phyloP scores from a whole-genome alignment of 495 filamentous ascomycete species.

The Aspergillus diversus region DNA sequence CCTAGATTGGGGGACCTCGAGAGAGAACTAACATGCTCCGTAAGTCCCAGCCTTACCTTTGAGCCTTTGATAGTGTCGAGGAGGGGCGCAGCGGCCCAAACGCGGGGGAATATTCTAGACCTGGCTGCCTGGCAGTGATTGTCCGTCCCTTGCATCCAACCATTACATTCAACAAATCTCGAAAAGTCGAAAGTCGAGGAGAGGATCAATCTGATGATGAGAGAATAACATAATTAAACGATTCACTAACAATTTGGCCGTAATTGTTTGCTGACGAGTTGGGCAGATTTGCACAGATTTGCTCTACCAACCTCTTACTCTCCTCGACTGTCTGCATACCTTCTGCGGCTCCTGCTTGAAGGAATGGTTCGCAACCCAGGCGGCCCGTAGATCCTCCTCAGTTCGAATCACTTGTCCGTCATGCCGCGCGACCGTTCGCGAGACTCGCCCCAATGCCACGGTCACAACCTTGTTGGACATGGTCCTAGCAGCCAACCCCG shows the following conservation, averaged over 20 bases:
- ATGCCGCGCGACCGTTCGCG: constrained; percentile 83
- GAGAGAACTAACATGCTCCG: constrained; percentile 89
- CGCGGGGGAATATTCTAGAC: constrained; percentile 14
- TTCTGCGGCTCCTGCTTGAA: constrained; percentile 95
- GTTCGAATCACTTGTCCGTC: constrained; percentile 83
- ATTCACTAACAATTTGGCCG: constrained; percentile 7
- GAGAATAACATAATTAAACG: not conserved
- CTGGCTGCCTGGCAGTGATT: constrained; percentile 3
- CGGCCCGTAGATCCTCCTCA: constrained; percentile 49
- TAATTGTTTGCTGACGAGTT: constrained; percentile 19
- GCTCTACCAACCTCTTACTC: constrained; percentile 91
- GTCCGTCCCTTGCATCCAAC: constrained; percentile 14
- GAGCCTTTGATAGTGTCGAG: not conserved
- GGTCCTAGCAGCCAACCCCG: constrained; percentile 73
- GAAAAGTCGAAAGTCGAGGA: not conserved
- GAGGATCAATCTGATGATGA: not conserved
- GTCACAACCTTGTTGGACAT: constrained; percentile 28
- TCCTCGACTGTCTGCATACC: constrained; percentile 96
- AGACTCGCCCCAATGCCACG: constrained; percentile 77
- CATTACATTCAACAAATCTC: not conserved
- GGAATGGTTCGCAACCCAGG: constrained; percentile 81
- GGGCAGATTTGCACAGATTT: constrained; percentile 92
- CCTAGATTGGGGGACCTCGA: constrained; percentile 65
- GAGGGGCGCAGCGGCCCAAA: not conserved
- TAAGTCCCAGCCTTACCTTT: constrained; percentile 50